A percentile compares a stretch with the other conserved stretches of the same genome.
phyloP scores from a whole-genome alignment of 2,329 filamentous ascomycete species.

The Phyllosticta citribraziliensis region DNA sequence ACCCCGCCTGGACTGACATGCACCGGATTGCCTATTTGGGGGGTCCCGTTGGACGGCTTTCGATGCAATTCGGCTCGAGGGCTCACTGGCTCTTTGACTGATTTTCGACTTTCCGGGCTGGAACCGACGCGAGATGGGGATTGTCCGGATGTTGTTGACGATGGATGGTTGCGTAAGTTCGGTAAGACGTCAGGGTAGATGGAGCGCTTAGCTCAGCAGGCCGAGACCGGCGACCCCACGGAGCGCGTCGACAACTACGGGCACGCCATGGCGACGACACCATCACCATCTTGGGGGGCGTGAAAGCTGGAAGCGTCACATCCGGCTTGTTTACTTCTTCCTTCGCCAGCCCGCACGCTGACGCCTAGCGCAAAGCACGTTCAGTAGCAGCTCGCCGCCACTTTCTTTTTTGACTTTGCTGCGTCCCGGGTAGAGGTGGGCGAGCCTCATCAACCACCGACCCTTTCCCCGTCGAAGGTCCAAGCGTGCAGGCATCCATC shows the following conservation, averaged over 20 bases:
- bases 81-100: neutral
- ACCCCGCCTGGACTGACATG: slow-evolving; percentile 7
- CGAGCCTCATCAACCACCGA: neutral
- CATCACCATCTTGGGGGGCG: no score
- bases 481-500: neutral
- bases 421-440: neutral
- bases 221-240: neutral
- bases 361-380: neutral
- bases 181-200: neutral
- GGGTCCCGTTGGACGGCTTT: neutral
- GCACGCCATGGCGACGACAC: no score
- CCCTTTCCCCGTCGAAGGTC: neutral
- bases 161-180: neutral
- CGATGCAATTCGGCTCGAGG: neutral
- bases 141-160: neutral
- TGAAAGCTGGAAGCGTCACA: no score
- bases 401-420: neutral
- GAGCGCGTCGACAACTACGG: no score
- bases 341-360: neutral
- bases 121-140: neutral
- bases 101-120: neutral
- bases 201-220: neutral
- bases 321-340: neutral
- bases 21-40: slow-evolving; percentile 8
- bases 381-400: neutral